Evolutionary conservation across 2,329 filamentous ascomycete species (phyloP).

Genomic region (Tolypocladium nubicola): DNA sequence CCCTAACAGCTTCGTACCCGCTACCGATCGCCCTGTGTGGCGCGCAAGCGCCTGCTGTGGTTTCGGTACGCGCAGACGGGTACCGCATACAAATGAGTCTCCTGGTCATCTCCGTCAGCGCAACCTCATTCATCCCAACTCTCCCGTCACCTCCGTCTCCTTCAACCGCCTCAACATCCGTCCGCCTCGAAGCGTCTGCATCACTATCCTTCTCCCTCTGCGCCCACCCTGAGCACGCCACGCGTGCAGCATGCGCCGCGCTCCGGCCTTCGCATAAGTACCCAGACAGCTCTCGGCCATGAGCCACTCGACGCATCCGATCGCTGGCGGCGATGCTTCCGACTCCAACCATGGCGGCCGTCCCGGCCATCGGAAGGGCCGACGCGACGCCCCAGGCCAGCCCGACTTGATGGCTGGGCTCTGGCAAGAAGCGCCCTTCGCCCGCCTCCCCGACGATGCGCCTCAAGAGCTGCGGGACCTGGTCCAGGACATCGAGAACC

Average conservation of each 20-base stretch:
- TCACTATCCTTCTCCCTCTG: not conserved
- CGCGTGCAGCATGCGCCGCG: slow-evolving; percentile 1
- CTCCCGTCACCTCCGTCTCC: not conserved
- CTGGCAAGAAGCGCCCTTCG: slow-evolving; percentile 51
- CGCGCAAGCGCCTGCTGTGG: not conserved
- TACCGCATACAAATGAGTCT: not conserved
- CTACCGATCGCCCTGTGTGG: not conserved
- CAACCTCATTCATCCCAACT: not conserved
- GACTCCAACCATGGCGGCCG: slow-evolving; percentile 1
- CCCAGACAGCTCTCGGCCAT: slow-evolving; percentile 3
- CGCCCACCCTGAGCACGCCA: not conserved
- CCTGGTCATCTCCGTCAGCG: not conserved
- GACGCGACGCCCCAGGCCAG: slow-evolving; percentile 18
- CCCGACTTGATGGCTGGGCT: slow-evolving; percentile 43
- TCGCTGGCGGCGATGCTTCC: slow-evolving; percentile 2
- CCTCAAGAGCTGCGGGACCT: slow-evolving; percentile 45
- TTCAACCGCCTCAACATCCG: not conserved
- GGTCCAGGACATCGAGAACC: slow-evolving; percentile 50
- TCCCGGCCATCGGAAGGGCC: not conserved
- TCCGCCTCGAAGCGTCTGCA: not conserved
- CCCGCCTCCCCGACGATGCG: slow-evolving; percentile 48
- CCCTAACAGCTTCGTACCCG: not conserved
- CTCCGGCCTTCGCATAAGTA: not conserved
- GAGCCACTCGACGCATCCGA: slow-evolving; percentile 7
- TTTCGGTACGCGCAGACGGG: not conserved